Evolutionary conservation across 1,139 yeast genomes (phyloP).

Genomic region (Yamadazyma jaroonii): DNA sequence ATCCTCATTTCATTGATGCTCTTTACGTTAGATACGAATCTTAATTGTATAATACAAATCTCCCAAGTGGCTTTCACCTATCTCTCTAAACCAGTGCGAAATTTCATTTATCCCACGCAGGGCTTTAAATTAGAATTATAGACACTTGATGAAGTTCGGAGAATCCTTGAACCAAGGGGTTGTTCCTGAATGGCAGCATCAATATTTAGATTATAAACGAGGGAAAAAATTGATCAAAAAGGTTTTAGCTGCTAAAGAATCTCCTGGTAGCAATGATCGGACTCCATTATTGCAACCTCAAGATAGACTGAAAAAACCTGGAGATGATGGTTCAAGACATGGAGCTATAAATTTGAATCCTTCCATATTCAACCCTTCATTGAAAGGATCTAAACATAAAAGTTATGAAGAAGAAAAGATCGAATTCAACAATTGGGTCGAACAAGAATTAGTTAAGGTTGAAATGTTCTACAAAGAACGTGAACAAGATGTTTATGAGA

Average conservation of each 20-base stretch:
- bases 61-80: too few species aligned
- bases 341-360: slow-evolving; percentile 7
- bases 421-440: slow-evolving; percentile 62
- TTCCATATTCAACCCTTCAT: slow-evolving; percentile 22
- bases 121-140: too few species aligned
- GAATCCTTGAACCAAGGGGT: slow-evolving; percentile 56
- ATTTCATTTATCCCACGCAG: neutral
- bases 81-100: too few species aligned
- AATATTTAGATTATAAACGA: slow-evolving; percentile 71
- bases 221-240: slow-evolving; percentile 41
- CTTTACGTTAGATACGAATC: slow-evolving; percentile 61
- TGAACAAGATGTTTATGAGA: slow-evolving; percentile 58
- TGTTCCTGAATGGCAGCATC: slow-evolving; percentile 86
- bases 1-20: slow-evolving; percentile 75
- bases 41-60: neutral
- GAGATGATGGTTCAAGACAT: neutral
- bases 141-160: slow-evolving; percentile 64
- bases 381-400: slow-evolving; percentile 16
- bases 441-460: slow-evolving; percentile 55
- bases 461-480: slow-evolving; percentile 57
- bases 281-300: slow-evolving; percentile 30
- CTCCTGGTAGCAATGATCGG: slow-evolving; percentile 18
- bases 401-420: slow-evolving; percentile 27
- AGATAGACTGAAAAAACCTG: slow-evolving; percentile 3
- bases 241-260: slow-evolving; percentile 6